Base-by-base conservation (phyloP, 352 stramenopile species). In the Globisporangium nunn region DNA sequence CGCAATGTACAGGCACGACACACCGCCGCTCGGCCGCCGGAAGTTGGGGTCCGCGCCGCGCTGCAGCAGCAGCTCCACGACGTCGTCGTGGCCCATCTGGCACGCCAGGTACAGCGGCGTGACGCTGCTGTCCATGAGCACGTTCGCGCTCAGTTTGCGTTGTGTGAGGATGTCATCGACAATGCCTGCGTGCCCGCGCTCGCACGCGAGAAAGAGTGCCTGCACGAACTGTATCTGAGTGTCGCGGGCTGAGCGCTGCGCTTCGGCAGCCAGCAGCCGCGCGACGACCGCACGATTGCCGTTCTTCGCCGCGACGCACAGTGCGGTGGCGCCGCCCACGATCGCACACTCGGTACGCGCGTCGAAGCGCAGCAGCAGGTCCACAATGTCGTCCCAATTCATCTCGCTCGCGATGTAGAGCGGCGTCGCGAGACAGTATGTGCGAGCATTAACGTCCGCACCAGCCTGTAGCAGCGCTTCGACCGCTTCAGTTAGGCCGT, bases 251-350 rank as follows among this genome's bases (percentile, higher is more conserved):
- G 33, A 37, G 10, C 35, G 35, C 35, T 14, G 35, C 35, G 51
- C 39, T 58, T 72, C 51, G 4, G 76, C 70, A 43, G 69, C 67
- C 23, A 93, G 68, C 6, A 91, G 69, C 6, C 76, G 68, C 30
- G 74, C 56, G 10, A 92, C 78, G 0, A 62, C 78, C 29, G 62
- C 71, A 2, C 69, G 71, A 43, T 88, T 86, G 0, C 84, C 82
- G 53, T 90, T 91, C 69, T 89, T 91, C 17, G 84, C 81, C 0
- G 81, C 84, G 15, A 83, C 80, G 61, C 81, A 91, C 2, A 92
- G 63, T 31, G 84, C 70, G 5, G 78, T 92, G 12, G 84, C 72
- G 1, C 81, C 83, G 29, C 76, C 78, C 0, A 66, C 52, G 15
- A 88, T 64, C 7, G 72, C 54, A 10, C 41, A 74, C 39, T 82